A percentile compares a stretch with the other conserved stretches of the same genome.
phyloP scores from a whole-genome alignment of 75 land plant species.

The Ceratopteris richardii region DNA sequence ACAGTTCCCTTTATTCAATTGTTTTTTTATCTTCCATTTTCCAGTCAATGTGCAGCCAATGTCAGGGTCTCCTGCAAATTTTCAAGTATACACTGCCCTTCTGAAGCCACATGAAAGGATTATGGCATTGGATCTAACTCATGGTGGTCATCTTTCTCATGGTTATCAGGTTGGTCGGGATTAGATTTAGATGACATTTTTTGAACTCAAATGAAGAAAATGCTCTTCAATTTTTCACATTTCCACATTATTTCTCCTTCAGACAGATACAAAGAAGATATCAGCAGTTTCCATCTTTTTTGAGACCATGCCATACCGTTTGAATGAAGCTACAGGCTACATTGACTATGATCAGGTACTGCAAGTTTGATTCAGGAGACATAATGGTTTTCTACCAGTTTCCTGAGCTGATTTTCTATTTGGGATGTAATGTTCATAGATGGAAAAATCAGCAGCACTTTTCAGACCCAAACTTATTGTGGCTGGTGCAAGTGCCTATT shows the following conservation, averaged over 20 bases:
- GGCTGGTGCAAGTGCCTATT: slow-evolving; percentile 88
- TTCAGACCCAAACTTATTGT: slow-evolving; percentile 78
- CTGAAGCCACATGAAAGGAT: slow-evolving; percentile 74
- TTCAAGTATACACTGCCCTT: slow-evolving; percentile 69
- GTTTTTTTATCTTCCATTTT: not conserved
- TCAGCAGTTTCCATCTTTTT: slow-evolving; percentile 82
- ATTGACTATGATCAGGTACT: slow-evolving; percentile 84
- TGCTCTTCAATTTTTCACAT: too few species aligned
- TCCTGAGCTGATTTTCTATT: too few species aligned
- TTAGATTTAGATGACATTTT: too few species aligned
- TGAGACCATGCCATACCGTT: slow-evolving; percentile 83
- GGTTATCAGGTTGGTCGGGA: slow-evolving; percentile 32
- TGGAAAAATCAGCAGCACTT: slow-evolving; percentile 64
- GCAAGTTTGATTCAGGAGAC: too few species aligned
- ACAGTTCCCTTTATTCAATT: not conserved
- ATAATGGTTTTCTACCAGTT: too few species aligned
- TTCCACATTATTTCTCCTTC: not conserved
- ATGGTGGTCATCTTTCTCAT: slow-evolving; percentile 84
- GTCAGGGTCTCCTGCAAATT: slow-evolving; percentile 55
- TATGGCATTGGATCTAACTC: slow-evolving; percentile 84
- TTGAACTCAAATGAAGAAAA: too few species aligned
- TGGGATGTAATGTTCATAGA: slow-evolving; percentile 21
- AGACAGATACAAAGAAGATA: slow-evolving; percentile 88
- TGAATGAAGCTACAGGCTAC: slow-evolving; percentile 67
- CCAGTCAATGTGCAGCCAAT: slow-evolving; percentile 71